phyloP scores from a whole-genome alignment of 2,329 filamentous ascomycete species.

The Coniochaeta pulveracea region DNA sequence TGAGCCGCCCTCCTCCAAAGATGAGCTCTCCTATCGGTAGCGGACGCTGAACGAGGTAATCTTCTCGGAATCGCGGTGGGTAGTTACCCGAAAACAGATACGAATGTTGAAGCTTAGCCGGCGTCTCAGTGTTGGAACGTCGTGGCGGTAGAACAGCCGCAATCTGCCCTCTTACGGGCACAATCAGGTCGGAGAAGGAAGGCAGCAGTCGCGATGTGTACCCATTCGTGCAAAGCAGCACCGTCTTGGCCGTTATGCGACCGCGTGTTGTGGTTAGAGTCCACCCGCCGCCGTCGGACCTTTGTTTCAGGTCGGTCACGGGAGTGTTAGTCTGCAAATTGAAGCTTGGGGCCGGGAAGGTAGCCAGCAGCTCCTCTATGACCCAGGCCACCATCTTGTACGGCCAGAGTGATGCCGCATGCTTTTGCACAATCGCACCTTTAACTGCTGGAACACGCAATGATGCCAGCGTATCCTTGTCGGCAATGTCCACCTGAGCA shows the following conservation, averaged over 20 bases:
- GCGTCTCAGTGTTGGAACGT: constrained; percentile 11
- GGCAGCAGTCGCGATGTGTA: constrained; percentile 72
- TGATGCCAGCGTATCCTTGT: constrained; percentile 26
- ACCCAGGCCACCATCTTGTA: constrained; percentile 74
- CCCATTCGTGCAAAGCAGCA: constrained; percentile 73
- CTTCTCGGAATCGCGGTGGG: constrained; percentile 34
- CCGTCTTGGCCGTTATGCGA: constrained; percentile 45
- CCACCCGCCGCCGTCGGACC: constrained; percentile 30
- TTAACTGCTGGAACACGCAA: constrained; percentile 44
- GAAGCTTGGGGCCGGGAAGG: constrained; percentile 31
- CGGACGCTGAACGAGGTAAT: constrained; percentile 65
- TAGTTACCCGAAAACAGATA: constrained; percentile 47
- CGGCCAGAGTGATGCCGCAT: constrained; percentile 65
- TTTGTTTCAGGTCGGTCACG: constrained; percentile 32
- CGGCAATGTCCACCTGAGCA: constrained; percentile 28
- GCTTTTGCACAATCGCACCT: constrained; percentile 52
- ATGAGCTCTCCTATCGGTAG: constrained; percentile 48
- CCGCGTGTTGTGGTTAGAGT: constrained; percentile 58
- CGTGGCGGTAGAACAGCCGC: constrained; percentile 49
- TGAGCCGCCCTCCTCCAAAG: constrained; percentile 56
- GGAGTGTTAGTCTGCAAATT: constrained; percentile 69
- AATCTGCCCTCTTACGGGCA: constrained; percentile 68
- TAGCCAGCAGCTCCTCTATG: constrained; percentile 43
- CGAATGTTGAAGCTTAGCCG: constrained; percentile 35
- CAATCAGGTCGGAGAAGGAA: constrained; percentile 55